A percentile compares a stretch with the other conserved stretches of the same genome.
Evolutionary conservation across 495 filamentous ascomycete genomes (phyloP).

Genomic region (Penicillium steckii): DNA sequence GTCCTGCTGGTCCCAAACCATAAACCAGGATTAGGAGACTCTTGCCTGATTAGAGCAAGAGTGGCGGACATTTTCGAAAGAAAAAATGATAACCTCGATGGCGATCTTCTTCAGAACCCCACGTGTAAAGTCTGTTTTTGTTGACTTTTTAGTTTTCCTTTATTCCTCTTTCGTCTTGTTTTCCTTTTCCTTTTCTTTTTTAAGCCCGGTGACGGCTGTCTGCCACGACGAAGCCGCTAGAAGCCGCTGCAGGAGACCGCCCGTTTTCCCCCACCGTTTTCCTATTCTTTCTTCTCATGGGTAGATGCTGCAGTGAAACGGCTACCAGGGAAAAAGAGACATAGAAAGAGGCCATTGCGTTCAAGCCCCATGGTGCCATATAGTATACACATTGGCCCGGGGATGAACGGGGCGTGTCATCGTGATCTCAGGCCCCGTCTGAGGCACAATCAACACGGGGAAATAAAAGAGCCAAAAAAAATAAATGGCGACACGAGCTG

Average conservation of each 20-base stretch:
- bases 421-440: conserved; percentile 10
- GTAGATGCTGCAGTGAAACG: conserved; percentile 37
- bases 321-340: conserved; percentile 10
- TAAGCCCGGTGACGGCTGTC: conserved; percentile 3
- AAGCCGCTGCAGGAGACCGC: conserved; percentile 36
- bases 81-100: neutral
- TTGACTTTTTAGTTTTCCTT: no score
- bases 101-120: conserved; percentile 2
- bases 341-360: conserved; percentile 7
- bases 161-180: no score
- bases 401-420: conserved; percentile 5
- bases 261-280: conserved; percentile 37
- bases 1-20: neutral
- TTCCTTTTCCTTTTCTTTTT: no score
- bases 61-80: neutral
- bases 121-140: conserved; percentile 9
- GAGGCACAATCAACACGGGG: neutral
- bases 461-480: neutral
- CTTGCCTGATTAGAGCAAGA: conserved; percentile 1
- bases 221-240: conserved; percentile 16
- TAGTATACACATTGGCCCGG: conserved; percentile 2
- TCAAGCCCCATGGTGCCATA: conserved; percentile 7
- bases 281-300: neutral
- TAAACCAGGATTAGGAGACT: neutral
- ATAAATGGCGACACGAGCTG: neutral